Evolutionary conservation across 2,329 filamentous ascomycete species (phyloP).

Genomic region (Aspergillus fructus): DNA sequence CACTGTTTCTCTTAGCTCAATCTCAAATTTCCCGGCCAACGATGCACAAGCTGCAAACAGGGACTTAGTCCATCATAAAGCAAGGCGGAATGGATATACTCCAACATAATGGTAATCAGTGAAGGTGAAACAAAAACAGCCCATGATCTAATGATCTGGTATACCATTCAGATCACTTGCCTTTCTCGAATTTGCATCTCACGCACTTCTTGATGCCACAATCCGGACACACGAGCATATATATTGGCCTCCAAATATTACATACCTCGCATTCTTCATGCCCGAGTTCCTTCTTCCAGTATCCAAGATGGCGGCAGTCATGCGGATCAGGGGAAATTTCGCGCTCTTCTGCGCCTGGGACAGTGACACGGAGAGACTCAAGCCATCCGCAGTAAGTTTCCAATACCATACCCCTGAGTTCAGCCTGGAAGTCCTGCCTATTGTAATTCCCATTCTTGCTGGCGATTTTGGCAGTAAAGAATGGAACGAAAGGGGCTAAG

Average conservation of each 20-base stretch:
- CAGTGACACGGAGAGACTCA: conserved; percentile 19
- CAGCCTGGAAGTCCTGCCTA: conserved; percentile 22
- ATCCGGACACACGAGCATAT: conserved; percentile 26
- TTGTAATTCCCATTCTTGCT: conserved; percentile 23
- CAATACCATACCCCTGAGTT: conserved; percentile 29
- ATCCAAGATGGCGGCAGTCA: conserved; percentile 27
- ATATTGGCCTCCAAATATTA: conserved; percentile 30
- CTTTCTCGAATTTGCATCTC: conserved; percentile 28
- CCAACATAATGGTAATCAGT: background rate
- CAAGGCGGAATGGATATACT: background rate
- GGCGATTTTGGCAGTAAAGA: conserved; percentile 27
- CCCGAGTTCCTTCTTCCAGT: conserved; percentile 27
- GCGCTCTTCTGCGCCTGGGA: conserved; percentile 14
- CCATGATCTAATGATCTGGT: background rate
- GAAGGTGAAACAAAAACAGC: background rate
- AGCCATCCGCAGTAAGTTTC: conserved; percentile 29
- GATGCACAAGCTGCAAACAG: background rate
- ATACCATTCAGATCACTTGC: background rate
- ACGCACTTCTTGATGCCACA: conserved; percentile 31
- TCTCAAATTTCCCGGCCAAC: background rate
- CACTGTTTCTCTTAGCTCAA: background rate
- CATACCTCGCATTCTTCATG: conserved; percentile 25
- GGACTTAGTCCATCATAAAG: background rate
- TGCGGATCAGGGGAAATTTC: background rate
- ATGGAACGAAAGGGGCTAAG: conserved; percentile 22